Evolutionary conservation across 768 basidiomycete species (phyloP).

Genomic region (Chiua virens): DNA sequence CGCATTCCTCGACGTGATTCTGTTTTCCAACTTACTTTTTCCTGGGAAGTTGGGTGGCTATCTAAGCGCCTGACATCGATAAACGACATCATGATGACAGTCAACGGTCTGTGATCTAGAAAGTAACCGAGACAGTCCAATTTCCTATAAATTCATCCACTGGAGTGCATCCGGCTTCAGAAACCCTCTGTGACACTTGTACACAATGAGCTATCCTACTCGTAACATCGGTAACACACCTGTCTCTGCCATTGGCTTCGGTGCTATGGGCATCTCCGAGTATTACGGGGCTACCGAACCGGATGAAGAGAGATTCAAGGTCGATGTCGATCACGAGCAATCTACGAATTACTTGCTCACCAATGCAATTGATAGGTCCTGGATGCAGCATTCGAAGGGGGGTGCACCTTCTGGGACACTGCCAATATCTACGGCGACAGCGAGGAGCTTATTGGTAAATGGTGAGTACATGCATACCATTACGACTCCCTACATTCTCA

Average conservation of each 20-base stretch:
- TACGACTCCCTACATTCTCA: too few relatives aligned
- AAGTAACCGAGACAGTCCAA: too few relatives aligned
- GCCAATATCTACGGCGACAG: conserved; percentile 43
- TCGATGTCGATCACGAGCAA: conserved; percentile 18
- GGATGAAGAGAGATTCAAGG: conserved; percentile 64
- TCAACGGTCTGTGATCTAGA: too few relatives aligned
- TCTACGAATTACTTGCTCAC: too few relatives aligned
- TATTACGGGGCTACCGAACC: conserved; percentile 44
- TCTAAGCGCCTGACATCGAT: too few relatives aligned
- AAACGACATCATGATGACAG: too few relatives aligned
- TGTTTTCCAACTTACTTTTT: too few relatives aligned
- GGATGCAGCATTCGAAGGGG: conserved; percentile 40
- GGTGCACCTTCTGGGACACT: conserved; percentile 50
- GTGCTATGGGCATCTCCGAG: conserved; percentile 56
- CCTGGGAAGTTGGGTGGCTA: too few relatives aligned
- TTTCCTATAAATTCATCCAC: too few relatives aligned
- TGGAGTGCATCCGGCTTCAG: too few relatives aligned
- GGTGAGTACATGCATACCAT: conserved; percentile 22
- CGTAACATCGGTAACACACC: conserved; percentile 47
- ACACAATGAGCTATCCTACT: conserved; percentile 29
- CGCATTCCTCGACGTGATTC: too few relatives aligned
- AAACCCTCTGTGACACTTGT: too few relatives aligned
- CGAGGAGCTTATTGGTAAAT: conserved; percentile 48
- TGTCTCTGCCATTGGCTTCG: conserved; percentile 53
- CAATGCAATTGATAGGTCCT: conserved; percentile 33